Evolutionary conservation across 2,329 filamentous ascomycete genomes (phyloP), one percentile per base, ranked within the genome.

Genomic region (Fusarium agapanthi): DNA sequence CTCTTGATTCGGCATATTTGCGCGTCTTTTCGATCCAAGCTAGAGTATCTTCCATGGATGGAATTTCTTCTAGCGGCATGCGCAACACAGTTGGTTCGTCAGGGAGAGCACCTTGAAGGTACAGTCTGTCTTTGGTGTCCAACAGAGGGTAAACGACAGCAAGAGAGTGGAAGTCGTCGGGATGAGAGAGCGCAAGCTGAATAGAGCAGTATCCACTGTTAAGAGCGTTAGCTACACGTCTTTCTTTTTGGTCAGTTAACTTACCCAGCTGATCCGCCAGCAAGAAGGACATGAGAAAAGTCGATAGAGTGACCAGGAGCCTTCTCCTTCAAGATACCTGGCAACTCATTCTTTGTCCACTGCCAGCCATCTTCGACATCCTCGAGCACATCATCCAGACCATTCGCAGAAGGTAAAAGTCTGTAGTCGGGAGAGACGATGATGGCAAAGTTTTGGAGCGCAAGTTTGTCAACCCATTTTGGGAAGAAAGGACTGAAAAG

Each of bases 291-390:
- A 5, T 60, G n/a, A 4, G 70, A 69, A 38, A 79, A 66, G 4
- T 75, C 65, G 6, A 74, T 5, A 3, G 18, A 18, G 9, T 73
- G 38, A 0, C 63, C 67, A 1, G 73, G 75, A 2, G 61, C 55
- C 12, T 54, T 65, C 6, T 67, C 15, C 18, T 64, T 13, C 16
- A 74, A 22, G 3, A 73, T 26, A 1, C 18, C 1, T 0, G 61
- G 47, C 1, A 79, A 56, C 0, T 55, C 34, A 2, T 44, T 38
- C 9, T 66, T 76, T 0, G 72, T 60, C 77, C 78, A 79, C 24
- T 72, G 65, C 76, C 78, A 79, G 2, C 72, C 74, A 44, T 78
- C 76, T 26, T 78, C 74, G 5, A 79, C 28, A 47, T 80, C 78
- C 6, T 74, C 74, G 0, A 79, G 65, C 1, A 77, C n/a, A 26